These are phyloP conservation scores for Apiotrichum laibachii DNA, from an alignment of 1,284 basidiomycete genomes.

Conservation along the genomic window DNA sequence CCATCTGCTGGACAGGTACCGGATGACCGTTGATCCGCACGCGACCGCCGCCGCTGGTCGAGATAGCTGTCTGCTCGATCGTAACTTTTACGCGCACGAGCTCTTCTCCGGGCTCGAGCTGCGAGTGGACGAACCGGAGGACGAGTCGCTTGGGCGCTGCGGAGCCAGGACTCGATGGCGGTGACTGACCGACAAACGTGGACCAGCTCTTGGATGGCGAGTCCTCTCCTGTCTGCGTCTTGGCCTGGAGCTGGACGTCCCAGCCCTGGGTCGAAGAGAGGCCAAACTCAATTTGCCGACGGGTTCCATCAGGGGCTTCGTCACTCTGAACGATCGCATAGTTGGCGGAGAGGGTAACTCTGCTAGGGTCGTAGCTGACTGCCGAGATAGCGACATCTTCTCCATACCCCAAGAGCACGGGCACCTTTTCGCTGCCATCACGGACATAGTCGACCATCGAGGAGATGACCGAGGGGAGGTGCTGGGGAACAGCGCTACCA, in stretches of 20 bases:
- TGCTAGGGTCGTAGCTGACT: constrained; percentile 70
- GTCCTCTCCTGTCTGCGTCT: constrained; percentile 66
- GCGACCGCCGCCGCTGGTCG: constrained; percentile 36
- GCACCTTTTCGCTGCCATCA: constrained; percentile 69
- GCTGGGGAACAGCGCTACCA: constrained; percentile 61
- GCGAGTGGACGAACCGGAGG: constrained; percentile 68
- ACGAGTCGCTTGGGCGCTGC: constrained; percentile 60
- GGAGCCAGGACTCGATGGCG: constrained; percentile 44
- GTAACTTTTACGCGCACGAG: constrained; percentile 73
- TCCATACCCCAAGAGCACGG: constrained; percentile 74
- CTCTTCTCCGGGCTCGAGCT: constrained; percentile 58
- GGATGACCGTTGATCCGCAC: constrained; percentile 80
- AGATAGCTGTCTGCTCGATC: constrained; percentile 68
- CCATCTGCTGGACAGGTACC: constrained; percentile 60
- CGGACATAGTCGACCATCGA: constrained; percentile 74
- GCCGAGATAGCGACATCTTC: constrained; percentile 75
- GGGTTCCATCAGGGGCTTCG: constrained; percentile 50
- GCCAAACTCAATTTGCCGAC: constrained; percentile 73
- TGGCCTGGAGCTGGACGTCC: constrained; percentile 72
- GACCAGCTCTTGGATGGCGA: constrained; percentile 65
- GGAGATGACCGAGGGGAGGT: constrained; percentile 75
- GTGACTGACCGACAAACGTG: constrained; percentile 60
- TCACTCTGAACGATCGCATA: constrained; percentile 75
- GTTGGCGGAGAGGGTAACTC: constrained; percentile 77
- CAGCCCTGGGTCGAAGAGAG: constrained; percentile 79